Base-by-base conservation (phyloP, 1,284 basidiomycete species). In the Leccinum pachyderme region DNA sequence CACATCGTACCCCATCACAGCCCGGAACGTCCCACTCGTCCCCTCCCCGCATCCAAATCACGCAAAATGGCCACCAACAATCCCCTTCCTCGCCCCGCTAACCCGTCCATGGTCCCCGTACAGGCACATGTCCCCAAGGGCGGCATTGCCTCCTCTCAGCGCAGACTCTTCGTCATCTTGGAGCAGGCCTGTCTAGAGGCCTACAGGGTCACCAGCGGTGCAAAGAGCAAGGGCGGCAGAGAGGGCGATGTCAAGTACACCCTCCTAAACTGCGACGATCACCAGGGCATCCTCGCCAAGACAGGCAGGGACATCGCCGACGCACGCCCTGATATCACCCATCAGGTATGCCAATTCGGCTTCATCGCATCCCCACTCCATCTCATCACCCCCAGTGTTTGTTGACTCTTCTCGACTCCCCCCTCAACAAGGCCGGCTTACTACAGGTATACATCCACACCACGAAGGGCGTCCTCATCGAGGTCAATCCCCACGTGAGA, bases 361-460 rank as follows among this genome's bases (percentile, higher is more conserved):
- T 51, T 3, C 25, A 0, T 24, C 18, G 18, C 18, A n/a, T 58
- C 13, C 54, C 6, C 51, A 39, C 25, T 12, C 41, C 9, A 0
- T 51, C 57, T 61, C 12, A 60, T 44, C 35, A 31, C 7, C 43
- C 22, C 51, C 11, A 96, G 92, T 99, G 97, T 70, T 83, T 99
- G 7, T 78, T 99, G 59, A 99, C 96, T 0, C 81, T 99, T 9
- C 85, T 99, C 57, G 97, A 99, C 76, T 98, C 96, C 41, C 96
- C 96, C 0, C 78, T 99, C 53, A 99, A 99, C 83, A 98, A 98
- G 76, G 93, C 96, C 4, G 96, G 96, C 11, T 75, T 94, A 32
- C 83, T 99, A 7, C 96, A 99, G 74, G 95, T 99, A 29, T 99
- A 97, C 77, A 98, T 99, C 59, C 96, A 98, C 77, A 99, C 96